Percentiles rank a stretch among this genome's conserved stretches.
These are phyloP conservation scores for Ochromonadaceae sp. DNA, from an alignment of 352 stramenopile species.

Conservation along the genomic window DNA sequence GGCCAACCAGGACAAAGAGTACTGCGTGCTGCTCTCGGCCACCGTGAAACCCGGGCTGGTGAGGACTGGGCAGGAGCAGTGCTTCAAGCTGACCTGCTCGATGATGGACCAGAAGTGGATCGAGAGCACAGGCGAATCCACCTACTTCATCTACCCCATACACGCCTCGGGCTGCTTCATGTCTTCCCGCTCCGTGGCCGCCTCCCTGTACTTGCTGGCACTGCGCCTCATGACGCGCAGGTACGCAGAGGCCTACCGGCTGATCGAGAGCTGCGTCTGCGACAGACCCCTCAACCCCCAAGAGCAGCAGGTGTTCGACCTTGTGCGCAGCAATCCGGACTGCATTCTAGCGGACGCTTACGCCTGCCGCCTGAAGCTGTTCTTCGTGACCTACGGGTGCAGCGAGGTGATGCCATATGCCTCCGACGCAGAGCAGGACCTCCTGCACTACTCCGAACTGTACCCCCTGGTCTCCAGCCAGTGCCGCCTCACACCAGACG, in stretches of 20 bases:
- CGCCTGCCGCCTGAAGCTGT: constrained; percentile 77
- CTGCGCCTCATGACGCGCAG: constrained; percentile 83
- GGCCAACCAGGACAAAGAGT: constrained; percentile 25
- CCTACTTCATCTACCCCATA: constrained; percentile 94
- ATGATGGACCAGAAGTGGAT: constrained; percentile 65
- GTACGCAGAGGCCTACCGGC: constrained; percentile 83
- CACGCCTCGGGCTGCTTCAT: constrained; percentile 86
- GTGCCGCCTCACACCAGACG: constrained; percentile 75
- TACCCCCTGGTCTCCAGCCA: constrained; percentile 70
- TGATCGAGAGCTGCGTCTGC: constrained; percentile 85
- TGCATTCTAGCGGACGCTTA: constrained; percentile 85
- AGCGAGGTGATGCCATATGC: constrained; percentile 75
- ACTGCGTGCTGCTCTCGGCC: constrained; percentile 26
- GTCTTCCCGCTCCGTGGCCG: constrained; percentile 81
- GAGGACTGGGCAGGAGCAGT: constrained; percentile 13
- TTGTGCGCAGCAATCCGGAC: constrained; percentile 79
- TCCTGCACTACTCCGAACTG: constrained; percentile 69
- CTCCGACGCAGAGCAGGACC: constrained; percentile 51
- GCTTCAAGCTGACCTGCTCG: constrained; percentile 59
- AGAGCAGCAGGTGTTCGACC: constrained; percentile 90
- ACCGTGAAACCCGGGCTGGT: background rate
- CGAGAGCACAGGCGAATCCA: constrained; percentile 53
- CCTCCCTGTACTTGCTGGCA: constrained; percentile 92
- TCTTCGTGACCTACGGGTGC: constrained; percentile 56
- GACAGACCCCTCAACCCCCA: constrained; percentile 85